These are phyloP conservation scores for Durotheca rogersii DNA, from an alignment of 495 filamentous ascomycete genomes.

Conservation along the genomic window DNA sequence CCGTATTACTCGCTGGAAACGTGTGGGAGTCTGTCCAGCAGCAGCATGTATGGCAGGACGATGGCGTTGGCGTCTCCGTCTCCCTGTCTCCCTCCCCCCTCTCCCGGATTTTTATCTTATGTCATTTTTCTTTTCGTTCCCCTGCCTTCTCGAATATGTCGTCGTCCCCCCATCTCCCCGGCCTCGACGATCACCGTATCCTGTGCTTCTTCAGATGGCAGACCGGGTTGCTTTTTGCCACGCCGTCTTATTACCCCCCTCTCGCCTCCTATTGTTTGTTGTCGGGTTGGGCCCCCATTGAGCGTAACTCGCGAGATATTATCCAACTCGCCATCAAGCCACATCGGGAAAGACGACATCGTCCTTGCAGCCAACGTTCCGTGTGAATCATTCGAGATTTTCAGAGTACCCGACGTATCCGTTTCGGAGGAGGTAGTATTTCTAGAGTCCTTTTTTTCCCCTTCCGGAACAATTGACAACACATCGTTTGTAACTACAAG, in stretches of 20 bases:
- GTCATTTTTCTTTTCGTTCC: no score
- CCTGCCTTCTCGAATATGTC: no score
- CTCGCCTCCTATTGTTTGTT: conserved; percentile 24
- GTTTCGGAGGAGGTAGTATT: conserved; percentile 19
- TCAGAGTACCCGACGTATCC: conserved; percentile 26
- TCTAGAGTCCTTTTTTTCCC: conserved; percentile 11
- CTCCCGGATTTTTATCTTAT: no score
- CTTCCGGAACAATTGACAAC: conserved; percentile 27
- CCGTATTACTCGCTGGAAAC: conserved; percentile 22
- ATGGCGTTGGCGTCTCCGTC: conserved; percentile 11
- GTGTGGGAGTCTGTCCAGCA: conserved; percentile 23
- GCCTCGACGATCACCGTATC: conserved; percentile 26
- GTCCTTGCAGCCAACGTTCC: conserved; percentile 34
- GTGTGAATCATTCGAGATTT: conserved; percentile 22
- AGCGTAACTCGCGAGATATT: conserved; percentile 17
- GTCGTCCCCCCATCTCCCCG: no score
- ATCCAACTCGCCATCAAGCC: conserved; percentile 36
- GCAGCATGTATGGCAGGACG: conserved; percentile 19
- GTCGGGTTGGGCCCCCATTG: conserved; percentile 27
- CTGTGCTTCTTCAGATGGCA: conserved; percentile 25
- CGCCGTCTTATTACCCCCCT: conserved; percentile 21
- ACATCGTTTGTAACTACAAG: conserved; percentile 29
- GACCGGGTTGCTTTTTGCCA: conserved; percentile 31
- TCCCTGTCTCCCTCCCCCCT: no score
- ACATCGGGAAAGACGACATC: conserved; percentile 34